Percentiles rank a stretch among this genome's conserved stretches.
phyloP scores from a whole-genome alignment of 2,329 filamentous ascomycete species.

The Penicillium brevicompactum region DNA sequence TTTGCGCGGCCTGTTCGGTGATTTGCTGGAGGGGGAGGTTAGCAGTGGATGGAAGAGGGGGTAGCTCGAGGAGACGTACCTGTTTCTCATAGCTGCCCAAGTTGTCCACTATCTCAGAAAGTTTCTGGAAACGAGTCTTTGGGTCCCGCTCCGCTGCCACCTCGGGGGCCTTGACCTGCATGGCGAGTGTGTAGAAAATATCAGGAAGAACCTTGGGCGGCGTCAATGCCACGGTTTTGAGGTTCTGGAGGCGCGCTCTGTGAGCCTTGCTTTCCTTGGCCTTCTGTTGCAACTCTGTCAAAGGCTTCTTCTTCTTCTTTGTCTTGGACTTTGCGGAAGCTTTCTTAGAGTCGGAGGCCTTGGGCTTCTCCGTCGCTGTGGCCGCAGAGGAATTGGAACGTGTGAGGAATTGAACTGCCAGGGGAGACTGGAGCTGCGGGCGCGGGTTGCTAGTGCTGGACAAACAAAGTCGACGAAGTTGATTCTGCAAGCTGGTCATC shows the following conservation, averaged over 20 bases:
- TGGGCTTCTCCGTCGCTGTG: slow-evolving; percentile 31
- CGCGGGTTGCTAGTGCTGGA: slow-evolving; percentile 17
- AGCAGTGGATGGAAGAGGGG: no score
- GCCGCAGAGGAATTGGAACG: slow-evolving; percentile 24
- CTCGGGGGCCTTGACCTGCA: not conserved
- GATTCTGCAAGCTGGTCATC: slow-evolving; percentile 27
- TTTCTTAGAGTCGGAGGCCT: slow-evolving; percentile 34
- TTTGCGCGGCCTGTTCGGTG: no score
- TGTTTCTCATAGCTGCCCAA: no score
- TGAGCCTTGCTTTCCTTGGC: not conserved
- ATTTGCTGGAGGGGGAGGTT: no score
- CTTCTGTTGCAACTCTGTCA: not conserved
- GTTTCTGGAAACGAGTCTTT: not conserved
- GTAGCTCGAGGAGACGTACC: no score
- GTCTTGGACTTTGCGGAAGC: slow-evolving; percentile 21
- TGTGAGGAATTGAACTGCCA: slow-evolving; percentile 11
- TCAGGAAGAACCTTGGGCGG: not conserved
- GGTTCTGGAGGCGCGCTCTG: not conserved
- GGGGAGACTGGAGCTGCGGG: slow-evolving; percentile 12
- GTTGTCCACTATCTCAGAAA: not conserved
- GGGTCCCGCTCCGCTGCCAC: not conserved
- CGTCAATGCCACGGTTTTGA: not conserved
- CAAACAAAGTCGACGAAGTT: slow-evolving; percentile 31
- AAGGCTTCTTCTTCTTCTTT: not conserved
- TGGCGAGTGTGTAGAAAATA: not conserved